Evolutionary conservation across 2,329 filamentous ascomycete genomes (phyloP).

Genomic region (Colletotrichum musicola): DNA sequence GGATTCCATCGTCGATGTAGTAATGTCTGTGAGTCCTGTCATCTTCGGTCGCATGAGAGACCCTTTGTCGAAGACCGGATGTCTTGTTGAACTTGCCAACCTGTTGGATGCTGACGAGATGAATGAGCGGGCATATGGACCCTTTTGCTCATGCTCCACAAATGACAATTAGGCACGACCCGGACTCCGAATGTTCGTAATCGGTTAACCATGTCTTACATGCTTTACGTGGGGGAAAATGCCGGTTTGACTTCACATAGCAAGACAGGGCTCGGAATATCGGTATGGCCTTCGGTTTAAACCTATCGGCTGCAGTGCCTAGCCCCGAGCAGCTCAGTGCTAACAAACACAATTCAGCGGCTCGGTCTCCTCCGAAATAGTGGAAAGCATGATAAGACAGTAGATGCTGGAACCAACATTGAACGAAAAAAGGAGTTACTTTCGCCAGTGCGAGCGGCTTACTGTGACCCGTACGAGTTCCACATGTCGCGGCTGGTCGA

Average conservation of each 20-base stretch:
- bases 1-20: neutral
- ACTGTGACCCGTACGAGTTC: too few relatives aligned
- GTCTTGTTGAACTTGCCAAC: too few relatives aligned
- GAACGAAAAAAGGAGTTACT: too few relatives aligned
- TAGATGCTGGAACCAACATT: neutral
- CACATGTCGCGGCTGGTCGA: neutral
- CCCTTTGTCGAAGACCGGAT: neutral
- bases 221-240: neutral
- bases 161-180: too few relatives aligned
- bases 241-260: neutral
- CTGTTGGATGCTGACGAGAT: neutral
- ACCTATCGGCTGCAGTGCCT: slow-evolving; percentile 2
- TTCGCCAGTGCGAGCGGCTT: too few relatives aligned
- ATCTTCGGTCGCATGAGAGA: slow-evolving; percentile 11
- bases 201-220: too few relatives aligned
- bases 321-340: too few relatives aligned
- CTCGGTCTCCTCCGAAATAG: slow-evolving; percentile 7
- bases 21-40: slow-evolving; percentile 4
- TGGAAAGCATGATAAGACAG: neutral
- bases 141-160: neutral
- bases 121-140: neutral
- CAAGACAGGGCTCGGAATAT: neutral
- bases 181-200: too few relatives aligned
- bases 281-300: neutral
- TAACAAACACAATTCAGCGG: neutral